Evolutionary conservation across 2,329 filamentous ascomycete species (phyloP).

Genomic region (Tolypocladium paradoxum): DNA sequence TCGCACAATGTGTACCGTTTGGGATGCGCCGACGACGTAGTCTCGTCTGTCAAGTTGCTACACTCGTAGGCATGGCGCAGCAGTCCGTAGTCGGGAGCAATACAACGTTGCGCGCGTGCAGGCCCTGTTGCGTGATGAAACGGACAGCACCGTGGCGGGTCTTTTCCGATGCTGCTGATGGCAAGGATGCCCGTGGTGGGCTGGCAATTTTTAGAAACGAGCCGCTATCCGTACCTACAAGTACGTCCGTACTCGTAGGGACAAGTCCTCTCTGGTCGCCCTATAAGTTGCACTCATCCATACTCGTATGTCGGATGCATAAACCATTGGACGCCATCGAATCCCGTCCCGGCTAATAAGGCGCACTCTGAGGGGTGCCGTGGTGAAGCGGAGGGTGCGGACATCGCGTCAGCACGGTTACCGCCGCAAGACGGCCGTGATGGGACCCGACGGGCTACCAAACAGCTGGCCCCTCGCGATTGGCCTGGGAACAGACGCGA

Average conservation of each 20-base stretch:
- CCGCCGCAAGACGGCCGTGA: neutral
- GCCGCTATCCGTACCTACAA: too few relatives aligned
- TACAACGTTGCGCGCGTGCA: neutral
- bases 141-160: neutral
- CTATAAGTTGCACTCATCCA: neutral
- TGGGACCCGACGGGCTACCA: neutral
- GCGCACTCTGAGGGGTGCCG: too few relatives aligned
- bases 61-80: neutral
- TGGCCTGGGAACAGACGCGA: neutral
- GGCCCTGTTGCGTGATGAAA: neutral
- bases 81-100: neutral
- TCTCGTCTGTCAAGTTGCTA: neutral
- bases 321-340: neutral
- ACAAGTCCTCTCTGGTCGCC: neutral
- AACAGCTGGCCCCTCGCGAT: neutral
- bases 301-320: neutral
- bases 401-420: constrained; percentile 1
- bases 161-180: neutral
- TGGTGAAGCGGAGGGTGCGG: too few relatives aligned
- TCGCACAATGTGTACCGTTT: neutral
- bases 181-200: neutral
- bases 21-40: neutral
- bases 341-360: too few relatives aligned
- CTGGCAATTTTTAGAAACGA: neutral
- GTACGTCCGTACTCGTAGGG: too few relatives aligned